phyloP scores from a whole-genome alignment of 225 moss, liverwort and hornwort species.

The Rhytidiadelphus loreus region DNA sequence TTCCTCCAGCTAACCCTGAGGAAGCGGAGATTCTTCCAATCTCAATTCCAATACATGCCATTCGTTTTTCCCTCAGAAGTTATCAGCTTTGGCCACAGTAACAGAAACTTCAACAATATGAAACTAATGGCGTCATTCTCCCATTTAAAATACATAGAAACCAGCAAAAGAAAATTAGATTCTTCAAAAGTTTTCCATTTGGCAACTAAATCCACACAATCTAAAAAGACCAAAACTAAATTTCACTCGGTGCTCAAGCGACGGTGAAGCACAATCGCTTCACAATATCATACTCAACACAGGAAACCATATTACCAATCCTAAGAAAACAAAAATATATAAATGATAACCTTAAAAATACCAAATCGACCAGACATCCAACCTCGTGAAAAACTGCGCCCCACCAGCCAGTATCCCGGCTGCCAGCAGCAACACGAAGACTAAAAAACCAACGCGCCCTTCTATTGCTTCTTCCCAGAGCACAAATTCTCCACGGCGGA shows the following conservation, averaged over 20 bases:
- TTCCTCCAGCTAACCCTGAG: not conserved
- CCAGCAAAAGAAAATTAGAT: not conserved
- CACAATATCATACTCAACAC: not conserved
- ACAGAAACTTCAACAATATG: too few species aligned
- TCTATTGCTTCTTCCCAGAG: constrained; percentile 7
- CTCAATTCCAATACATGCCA: not conserved
- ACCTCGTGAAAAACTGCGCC: not conserved
- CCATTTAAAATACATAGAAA: not conserved
- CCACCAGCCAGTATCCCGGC: too few species aligned
- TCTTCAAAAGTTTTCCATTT: not conserved
- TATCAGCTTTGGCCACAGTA: not conserved
- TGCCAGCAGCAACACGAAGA: not conserved
- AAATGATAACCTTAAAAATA: not conserved
- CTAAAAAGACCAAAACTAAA: not conserved
- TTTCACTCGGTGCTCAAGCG: not conserved
- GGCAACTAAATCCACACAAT: not conserved
- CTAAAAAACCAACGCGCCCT: not conserved
- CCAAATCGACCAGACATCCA: too few species aligned
- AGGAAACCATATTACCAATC: not conserved
- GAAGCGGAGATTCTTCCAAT: not conserved
- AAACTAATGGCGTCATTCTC: not conserved
- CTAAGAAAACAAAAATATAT: not conserved
- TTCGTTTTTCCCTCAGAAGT: not conserved
- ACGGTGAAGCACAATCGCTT: not conserved
- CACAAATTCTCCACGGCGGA: constrained; percentile 67